phyloP scores from a whole-genome alignment of 176 grass and related monocot species.

The Urochloa ruziziensis region DNA sequence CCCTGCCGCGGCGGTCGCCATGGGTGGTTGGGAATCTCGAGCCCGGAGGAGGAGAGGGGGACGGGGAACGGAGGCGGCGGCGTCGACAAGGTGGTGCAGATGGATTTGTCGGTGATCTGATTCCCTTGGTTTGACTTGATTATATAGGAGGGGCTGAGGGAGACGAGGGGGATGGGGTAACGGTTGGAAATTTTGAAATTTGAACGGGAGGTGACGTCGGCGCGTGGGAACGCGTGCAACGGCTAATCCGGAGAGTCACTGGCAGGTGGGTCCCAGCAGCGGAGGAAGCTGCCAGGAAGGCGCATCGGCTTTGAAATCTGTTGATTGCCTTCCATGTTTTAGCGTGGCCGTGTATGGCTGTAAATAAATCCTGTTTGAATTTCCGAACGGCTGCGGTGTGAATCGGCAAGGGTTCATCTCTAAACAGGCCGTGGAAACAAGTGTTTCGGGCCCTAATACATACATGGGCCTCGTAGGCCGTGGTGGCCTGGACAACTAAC shows the following conservation, averaged over 20 bases:
- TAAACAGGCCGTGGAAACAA: neutral
- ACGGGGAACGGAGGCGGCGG: neutral
- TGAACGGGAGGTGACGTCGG: slow-evolving; percentile 35
- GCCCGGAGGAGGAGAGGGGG: neutral
- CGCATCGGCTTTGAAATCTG: neutral
- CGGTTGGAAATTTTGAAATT: slow-evolving; percentile 55
- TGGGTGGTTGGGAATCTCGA: neutral
- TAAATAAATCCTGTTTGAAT: neutral
- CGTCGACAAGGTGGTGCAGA: neutral
- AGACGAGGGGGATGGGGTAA: neutral
- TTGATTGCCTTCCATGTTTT: neutral
- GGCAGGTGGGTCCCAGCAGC: neutral
- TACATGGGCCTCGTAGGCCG: neutral
- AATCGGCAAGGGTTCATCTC: too few relatives aligned
- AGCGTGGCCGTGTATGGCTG: neutral
- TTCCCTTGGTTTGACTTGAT: neutral
- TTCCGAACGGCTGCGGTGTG: neutral
- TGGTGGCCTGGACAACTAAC: neutral
- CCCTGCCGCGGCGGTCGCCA: slow-evolving; percentile 36
- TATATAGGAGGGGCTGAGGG: slow-evolving; percentile 34
- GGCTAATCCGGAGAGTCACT: neutral
- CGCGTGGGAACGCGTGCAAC: slow-evolving; percentile 28
- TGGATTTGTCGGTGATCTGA: neutral
- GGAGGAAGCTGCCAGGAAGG: neutral
- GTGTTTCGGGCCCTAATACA: neutral